Percentiles rank a stretch among this genome's conserved stretches.
phyloP scores from a whole-genome alignment of 768 basidiomycete genomes.

The Holtermanniella nyarrowii region DNA sequence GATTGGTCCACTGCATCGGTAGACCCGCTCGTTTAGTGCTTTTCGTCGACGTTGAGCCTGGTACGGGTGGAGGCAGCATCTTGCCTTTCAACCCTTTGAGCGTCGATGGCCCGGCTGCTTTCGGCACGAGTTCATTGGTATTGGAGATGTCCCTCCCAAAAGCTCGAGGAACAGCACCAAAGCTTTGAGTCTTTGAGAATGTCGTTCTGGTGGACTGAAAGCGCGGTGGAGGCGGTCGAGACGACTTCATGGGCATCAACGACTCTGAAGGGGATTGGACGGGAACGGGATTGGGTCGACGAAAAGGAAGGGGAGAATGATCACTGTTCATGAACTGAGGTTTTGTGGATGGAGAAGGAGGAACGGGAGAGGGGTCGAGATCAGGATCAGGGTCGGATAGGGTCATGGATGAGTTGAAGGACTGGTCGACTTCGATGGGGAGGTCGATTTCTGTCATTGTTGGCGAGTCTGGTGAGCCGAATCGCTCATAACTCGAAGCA shows the following conservation, averaged over 20 bases:
- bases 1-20: constrained; percentile 28
- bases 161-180: background rate
- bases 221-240: background rate
- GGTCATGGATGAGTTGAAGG: constrained; percentile 38
- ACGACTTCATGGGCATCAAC: background rate
- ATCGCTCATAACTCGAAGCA: constrained; percentile 19
- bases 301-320: constrained; percentile 6
- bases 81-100: constrained; percentile 15
- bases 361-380: constrained; percentile 12
- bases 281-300: constrained; percentile 31
- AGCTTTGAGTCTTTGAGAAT: background rate
- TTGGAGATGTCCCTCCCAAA: constrained; percentile 18
- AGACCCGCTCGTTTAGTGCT: constrained; percentile 7
- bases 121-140: constrained; percentile 15
- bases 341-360: background rate
- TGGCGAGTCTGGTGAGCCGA: constrained; percentile 28
- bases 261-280: constrained; percentile 12
- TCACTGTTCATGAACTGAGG: constrained; percentile 1
- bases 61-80: constrained; percentile 33
- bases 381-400: constrained; percentile 8
- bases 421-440: constrained; percentile 34
- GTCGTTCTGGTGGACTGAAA: background rate
- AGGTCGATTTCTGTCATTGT: constrained; percentile 29
- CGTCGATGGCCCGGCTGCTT: constrained; percentile 11
- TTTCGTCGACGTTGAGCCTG: constrained; percentile 3